These are phyloP conservation scores for Mariannaea elegans DNA, from an alignment of 2,329 filamentous ascomycete genomes.

Conservation along the genomic window DNA sequence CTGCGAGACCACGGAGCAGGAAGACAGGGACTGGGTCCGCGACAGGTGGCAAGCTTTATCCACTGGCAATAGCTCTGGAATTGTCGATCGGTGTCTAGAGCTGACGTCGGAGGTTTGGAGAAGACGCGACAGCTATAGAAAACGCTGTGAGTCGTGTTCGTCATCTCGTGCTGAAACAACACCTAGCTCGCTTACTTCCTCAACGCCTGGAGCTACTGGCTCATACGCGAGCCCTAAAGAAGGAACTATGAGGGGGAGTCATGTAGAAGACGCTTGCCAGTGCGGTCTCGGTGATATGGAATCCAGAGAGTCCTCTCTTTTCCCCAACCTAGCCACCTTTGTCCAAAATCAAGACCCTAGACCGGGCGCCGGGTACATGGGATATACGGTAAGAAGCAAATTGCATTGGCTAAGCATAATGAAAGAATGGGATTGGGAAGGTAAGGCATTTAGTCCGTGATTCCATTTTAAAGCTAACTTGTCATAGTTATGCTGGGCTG, in stretches of 20 bases:
- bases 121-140: slow-evolving; percentile 9
- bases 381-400: slow-evolving; percentile 15
- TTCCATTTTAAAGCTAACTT: background rate
- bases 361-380: background rate
- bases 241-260: background rate
- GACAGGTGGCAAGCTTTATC: slow-evolving; percentile 18
- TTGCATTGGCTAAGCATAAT: slow-evolving; percentile 25
- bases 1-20: slow-evolving; percentile 17
- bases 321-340: background rate
- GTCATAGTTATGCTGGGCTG: background rate
- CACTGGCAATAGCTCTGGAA: slow-evolving; percentile 20
- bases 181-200: background rate
- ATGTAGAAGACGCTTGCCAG: background rate
- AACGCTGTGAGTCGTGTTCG: background rate
- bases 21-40: slow-evolving; percentile 26
- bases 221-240: background rate
- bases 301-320: too few species aligned
- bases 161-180: background rate
- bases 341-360: background rate
- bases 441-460: slow-evolving; percentile 4
- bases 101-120: slow-evolving; percentile 27
- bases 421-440: slow-evolving; percentile 31
- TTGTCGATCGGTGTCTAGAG: slow-evolving; percentile 23
- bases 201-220: background rate
- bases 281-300: too few species aligned